Base-by-base conservation (phyloP, 768 basidiomycete genomes). In the Exidia glandulosa region DNA sequence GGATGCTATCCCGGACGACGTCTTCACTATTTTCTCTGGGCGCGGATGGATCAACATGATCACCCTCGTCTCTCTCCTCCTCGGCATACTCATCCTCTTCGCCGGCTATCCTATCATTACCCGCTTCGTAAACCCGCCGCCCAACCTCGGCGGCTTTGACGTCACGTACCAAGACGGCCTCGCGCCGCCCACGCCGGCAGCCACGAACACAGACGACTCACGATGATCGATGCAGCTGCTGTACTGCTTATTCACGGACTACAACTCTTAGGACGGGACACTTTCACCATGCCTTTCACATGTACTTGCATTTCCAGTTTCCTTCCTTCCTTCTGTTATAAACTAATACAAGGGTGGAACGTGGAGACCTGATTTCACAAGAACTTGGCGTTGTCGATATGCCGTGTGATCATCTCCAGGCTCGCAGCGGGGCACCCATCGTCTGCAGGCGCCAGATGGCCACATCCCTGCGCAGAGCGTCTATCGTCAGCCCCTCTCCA, bases 31-130 rank as follows among this genome's bases (percentile, higher is more conserved):
- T 14, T 54, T 54, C 50, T n/a, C 16, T 25, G 30, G 77, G 9
- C 80, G 94, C 71, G 95, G 95, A 1, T 88, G 91, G 83, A 73
- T 79, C 37, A 97, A 97, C 69, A 79, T 80, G n/a, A 76, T 79
- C 14, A 86, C 85, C 31, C 80, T 97, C 27, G 63, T 90, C 65
- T 58, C 90, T 59, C 77, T 97, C 61, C 73, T 87, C 34, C 64
- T 77, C 7, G 85, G 82, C 30, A 76, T 96, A 54, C 72, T 96
- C 63, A 81, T 79, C n/a, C 80, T 97, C 16, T 97, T 96, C 65
- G 88, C 86, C 25, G 93, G 88, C 36, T 96, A 90, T 66, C 95
- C 95, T 13, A 84, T 96, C 67, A 81, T 93, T 60, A 75, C 79
- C 57, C 81, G 80, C 63, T 71, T 69, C 62, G 1, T 63, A 32